These are phyloP conservation scores for Diaporthe vexans DNA, from an alignment of 2,329 filamentous ascomycete species.

Conservation along the genomic window DNA sequence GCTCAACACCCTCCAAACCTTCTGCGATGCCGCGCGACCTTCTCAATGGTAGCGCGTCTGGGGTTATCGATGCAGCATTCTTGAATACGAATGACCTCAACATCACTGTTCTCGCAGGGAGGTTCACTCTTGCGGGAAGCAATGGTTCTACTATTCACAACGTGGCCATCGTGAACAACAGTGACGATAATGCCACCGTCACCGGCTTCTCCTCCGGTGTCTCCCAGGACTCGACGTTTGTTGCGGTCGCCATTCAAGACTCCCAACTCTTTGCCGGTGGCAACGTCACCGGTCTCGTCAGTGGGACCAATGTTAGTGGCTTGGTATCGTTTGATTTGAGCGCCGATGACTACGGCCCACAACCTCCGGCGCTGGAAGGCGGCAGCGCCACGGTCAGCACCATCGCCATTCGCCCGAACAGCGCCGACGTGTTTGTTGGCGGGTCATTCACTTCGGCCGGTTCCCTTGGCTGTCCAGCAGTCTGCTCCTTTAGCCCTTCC, in stretches of 20 bases:
- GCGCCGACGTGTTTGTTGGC: slow-evolving; percentile 84
- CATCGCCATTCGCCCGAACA: slow-evolving; percentile 79
- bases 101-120: slow-evolving; percentile 88
- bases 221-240: slow-evolving; percentile 80
- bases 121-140: slow-evolving; percentile 79
- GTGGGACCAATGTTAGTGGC: slow-evolving; percentile 75
- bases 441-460: slow-evolving; percentile 89
- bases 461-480: slow-evolving; percentile 82
- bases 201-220: slow-evolving; percentile 78
- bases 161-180: slow-evolving; percentile 83
- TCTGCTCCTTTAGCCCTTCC: slow-evolving; percentile 83
- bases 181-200: slow-evolving; percentile 72
- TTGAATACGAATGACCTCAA: slow-evolving; percentile 80
- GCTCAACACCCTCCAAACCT: slow-evolving; percentile 48
- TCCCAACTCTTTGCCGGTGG: slow-evolving; percentile 87
- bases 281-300: slow-evolving; percentile 78
- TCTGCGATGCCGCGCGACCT: slow-evolving; percentile 63
- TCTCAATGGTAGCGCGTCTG: slow-evolving; percentile 63
- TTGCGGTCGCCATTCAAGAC: slow-evolving; percentile 76
- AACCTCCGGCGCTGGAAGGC: slow-evolving; percentile 83
- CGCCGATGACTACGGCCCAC: slow-evolving; percentile 73
- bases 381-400: slow-evolving; percentile 79
- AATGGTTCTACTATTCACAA: slow-evolving; percentile 83
- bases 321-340: slow-evolving; percentile 85
- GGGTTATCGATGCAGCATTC: slow-evolving; percentile 84